Evolutionary conservation across 345 rosid species (phyloP), one percentile per base, ranked within the genome.

Genomic region (Eucalyptus marginata): DNA sequence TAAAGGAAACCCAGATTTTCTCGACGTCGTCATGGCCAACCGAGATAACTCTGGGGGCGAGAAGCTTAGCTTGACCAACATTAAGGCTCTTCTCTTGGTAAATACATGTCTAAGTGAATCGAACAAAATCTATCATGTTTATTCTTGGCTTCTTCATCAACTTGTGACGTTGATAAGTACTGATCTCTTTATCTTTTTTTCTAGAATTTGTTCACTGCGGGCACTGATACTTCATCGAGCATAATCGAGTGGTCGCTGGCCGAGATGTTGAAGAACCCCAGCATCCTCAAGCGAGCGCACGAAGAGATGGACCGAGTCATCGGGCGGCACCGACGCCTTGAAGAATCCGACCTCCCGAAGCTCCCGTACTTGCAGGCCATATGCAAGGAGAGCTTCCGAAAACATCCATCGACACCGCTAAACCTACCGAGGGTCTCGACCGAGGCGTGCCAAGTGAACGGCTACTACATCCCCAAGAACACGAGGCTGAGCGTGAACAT

Each of bases 191-290:
- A 7, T 18, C 31, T 15, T 31, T 44, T 51, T 51, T 59, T 25
- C 50, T 54, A 95, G 97, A 93, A 95, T 88, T 89, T 95, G 59
- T 95, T 94, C 89, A 88, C 93, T 2, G 97, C 96, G 4, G 97
- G 97, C 5, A 95, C 97, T 3, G 97, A 95, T 90, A 93, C 97
- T 11, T 95, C 96, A n/a, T 93, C 97, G 3, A 95, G 97, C 92
- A 68, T 92, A 24, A 94, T 95, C 25, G 97, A 95, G 88, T 95
- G 96, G 96, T 90, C 96, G 33, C 84, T 95, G 0, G 91, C 93
- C 2, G 97, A 95, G 90, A 93, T 95, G 93, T 4, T 95, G 87
- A 88, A 90, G 13, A 94, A 92, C 86, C 94, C 94, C 1, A 90
- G 46, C 44, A 92, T 95, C 59, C 85, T 95, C 12, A 91, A 88